Base-by-base conservation (phyloP, 441 rosid species). In the Erysimum cheiri region DNA sequence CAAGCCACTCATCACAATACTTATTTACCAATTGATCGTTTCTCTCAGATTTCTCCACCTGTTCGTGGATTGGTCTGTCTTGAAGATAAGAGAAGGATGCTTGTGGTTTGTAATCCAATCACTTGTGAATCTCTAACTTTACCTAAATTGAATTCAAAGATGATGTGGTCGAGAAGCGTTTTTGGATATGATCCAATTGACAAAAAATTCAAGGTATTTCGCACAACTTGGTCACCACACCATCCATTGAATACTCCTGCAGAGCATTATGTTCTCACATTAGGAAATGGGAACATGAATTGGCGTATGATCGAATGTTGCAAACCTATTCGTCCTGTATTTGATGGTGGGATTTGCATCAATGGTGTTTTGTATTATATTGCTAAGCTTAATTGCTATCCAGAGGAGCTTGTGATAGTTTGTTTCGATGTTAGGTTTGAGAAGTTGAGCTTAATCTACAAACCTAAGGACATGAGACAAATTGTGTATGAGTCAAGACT, bases 351-450 rank as follows among this genome's bases (percentile, higher is more conserved):
- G 7, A 22, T 48, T 48, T 48, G 54, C 29, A 48, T 48, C 29
- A 22, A 22, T 4, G 54, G 54, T 48, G n/a, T 10, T 48, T 48
- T 48, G 8, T 48, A 22, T 48, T 22, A 9, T 10, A 1, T 48
- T 10, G 54, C 8, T 48, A 48, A 19, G 53, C 29, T 22, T 13
- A 48, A 48, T 48, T 48, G 29, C 31, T 22, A 4, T 48, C 29
- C 31, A 10, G 54, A 48, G n/a, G 31, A 48, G 9, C 1, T 48
- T 48, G 31, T 48, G 29, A 48, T 48, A 1, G 54, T 48, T 48
- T 22, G 31, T 48, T 22, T 48, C 5, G 54, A 48, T 48, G 31
- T 48, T 48, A 48, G 54, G 54, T 4, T 22, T 22, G 54, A 48
- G 54, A 48, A 48, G n/a, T 22, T 48, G n/a, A 48, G 31, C 31